Conservation (phyloP, 805 yeast genomes). For the Maudiozyma bulderi region DNA sequence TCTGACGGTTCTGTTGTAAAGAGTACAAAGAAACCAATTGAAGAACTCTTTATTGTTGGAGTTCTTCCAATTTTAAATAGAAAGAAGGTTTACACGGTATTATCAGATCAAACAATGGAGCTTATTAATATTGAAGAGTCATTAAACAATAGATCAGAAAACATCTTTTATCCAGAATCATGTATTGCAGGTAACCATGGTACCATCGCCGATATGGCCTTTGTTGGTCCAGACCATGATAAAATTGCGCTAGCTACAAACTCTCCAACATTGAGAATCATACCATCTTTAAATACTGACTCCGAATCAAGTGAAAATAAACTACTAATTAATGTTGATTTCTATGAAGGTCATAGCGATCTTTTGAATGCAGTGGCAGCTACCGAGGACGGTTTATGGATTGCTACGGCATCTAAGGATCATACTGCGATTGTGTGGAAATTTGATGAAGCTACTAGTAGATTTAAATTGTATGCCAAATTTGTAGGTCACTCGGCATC, state of each 20-base stretch:
- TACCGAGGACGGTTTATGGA: slow-evolving; percentile 75
- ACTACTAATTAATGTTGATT: slow-evolving; percentile 45
- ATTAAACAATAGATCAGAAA: slow-evolving; percentile 23
- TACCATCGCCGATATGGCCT: slow-evolving; percentile 80
- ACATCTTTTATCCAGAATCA: slow-evolving; percentile 36
- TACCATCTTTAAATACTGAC: slow-evolving; percentile 31
- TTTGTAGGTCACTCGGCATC: slow-evolving; percentile 84
- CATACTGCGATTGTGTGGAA: slow-evolving; percentile 77
- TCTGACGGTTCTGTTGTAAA: slow-evolving; percentile 38
- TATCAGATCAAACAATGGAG: slow-evolving; percentile 79
- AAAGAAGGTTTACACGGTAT: slow-evolving; percentile 39
- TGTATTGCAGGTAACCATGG: slow-evolving; percentile 91
- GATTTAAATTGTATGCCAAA: slow-evolving; percentile 42
- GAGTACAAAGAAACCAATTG: slow-evolving; percentile 42
- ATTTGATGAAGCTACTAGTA: slow-evolving; percentile 36
- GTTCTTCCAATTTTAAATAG: slow-evolving; percentile 34
- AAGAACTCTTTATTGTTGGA: slow-evolving; percentile 64
- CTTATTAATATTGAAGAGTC: slow-evolving; percentile 33
- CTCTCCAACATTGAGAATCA: slow-evolving; percentile 75
- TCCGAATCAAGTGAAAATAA: background rate
- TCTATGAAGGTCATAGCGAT: slow-evolving; percentile 78
- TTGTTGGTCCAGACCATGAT: slow-evolving; percentile 51
- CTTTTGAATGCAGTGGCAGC: slow-evolving; percentile 72
- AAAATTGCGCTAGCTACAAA: slow-evolving; percentile 83
- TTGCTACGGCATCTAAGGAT: slow-evolving; percentile 89